Base-by-base conservation (phyloP, 306 rosid genomes). In the Vigna unguiculata region DNA sequence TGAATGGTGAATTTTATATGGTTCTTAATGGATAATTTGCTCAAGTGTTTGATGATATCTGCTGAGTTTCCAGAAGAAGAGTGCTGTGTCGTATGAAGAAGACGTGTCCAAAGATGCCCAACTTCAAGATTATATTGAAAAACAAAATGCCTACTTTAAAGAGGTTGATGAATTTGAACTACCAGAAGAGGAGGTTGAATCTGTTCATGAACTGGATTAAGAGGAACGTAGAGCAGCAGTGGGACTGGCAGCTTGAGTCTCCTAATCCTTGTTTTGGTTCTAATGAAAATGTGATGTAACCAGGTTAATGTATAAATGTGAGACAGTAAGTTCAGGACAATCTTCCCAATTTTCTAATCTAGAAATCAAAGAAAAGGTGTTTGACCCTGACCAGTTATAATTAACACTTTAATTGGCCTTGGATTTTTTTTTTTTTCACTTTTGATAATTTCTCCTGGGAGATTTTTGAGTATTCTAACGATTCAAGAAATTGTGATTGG, bases 151-250 rank as follows among this genome's bases (percentile, higher is more conserved):
- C 0, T 91, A 91, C 78, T 90, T 80, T 75, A 88, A 84, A 53
- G 97, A 91, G 85, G 74, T 93, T 9, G 94, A 93, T 82, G 87
- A 88, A 77, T 91, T 85, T 71, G 78, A 88, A 69, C 86, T 93
- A 28, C 66, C 76, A 5, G 93, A 75, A 47, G 98, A 93, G 83
- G 98, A 86, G 81, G 91, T 85, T 70, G 85, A 87, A 45, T 86
- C 88, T 57, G 59, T 28, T 61, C 61, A 51, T 40, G 87, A 88
- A 71, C 79, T 86, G 58, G 93, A 91, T n/a, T 88, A 68, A 49
- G 82, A 54, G 68, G 59, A 67, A 68, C 71, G 76, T 45, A 5
- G 9, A 16, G 48, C 34, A 13, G 24, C 53, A 58, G 17, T 59
- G 52, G 15, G 34, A 69, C 47, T 68, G 34, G 59, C 61, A 47